Conservation (phyloP, 345 rosid species). For the Physaria fendleri region DNA sequence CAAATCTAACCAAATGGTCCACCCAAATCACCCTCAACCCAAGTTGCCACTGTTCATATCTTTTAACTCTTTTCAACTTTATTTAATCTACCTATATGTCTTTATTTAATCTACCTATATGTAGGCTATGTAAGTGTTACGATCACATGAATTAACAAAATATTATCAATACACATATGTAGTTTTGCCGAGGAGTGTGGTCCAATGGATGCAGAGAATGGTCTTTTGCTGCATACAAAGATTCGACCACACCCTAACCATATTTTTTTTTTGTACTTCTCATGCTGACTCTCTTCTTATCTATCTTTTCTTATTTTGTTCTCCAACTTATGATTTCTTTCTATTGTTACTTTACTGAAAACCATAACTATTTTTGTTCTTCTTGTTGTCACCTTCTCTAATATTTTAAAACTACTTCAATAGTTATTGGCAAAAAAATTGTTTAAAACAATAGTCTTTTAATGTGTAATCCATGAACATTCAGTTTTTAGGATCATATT, state of each 20-base stretch:
- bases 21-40: background rate
- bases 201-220: constrained; percentile 14
- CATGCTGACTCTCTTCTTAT: background rate
- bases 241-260: constrained; percentile 32
- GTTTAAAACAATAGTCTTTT: too few relatives aligned
- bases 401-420: background rate
- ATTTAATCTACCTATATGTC: too few relatives aligned
- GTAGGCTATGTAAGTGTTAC: background rate
- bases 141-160: background rate
- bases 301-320: constrained; percentile 12
- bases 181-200: constrained; percentile 4
- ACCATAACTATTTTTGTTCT: constrained; percentile 3
- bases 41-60: background rate
- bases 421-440: background rate
- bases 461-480: too few relatives aligned
- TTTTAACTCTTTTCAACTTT: background rate
- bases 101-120: background rate
- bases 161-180: background rate
- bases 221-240: constrained; percentile 17
- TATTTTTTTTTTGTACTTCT: constrained; percentile 8
- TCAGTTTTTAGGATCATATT: too few relatives aligned
- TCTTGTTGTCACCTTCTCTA: background rate
- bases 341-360: background rate
- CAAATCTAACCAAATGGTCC: constrained; percentile 25
- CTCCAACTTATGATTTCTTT: background rate